Evolutionary conservation across 805 yeast species (phyloP).

Genomic region (Yamadazyma endophytica): DNA sequence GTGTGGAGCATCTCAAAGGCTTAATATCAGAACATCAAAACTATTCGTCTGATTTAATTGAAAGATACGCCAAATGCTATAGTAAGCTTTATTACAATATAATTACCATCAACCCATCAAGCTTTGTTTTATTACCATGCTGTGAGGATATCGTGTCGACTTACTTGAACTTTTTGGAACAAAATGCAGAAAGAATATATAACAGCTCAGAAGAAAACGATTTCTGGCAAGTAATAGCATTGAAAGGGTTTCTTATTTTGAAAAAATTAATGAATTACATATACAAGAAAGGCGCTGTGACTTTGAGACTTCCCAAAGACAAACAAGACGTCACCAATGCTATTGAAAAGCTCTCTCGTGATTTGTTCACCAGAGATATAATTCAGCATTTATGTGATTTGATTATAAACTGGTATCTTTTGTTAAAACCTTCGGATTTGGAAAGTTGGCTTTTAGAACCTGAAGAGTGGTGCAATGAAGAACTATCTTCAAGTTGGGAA

Average conservation of each 20-base stretch:
- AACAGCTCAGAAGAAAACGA: slow-evolving; percentile 52
- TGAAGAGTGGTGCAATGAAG: slow-evolving; percentile 90
- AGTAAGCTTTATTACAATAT: slow-evolving; percentile 68
- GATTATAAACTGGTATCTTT: slow-evolving; percentile 69
- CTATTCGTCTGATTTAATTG: slow-evolving; percentile 47
- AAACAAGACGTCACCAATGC: slow-evolving; percentile 61
- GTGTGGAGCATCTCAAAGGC: slow-evolving; percentile 56
- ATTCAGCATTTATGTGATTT: slow-evolving; percentile 59
- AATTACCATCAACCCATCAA: slow-evolving; percentile 57
- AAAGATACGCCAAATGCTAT: slow-evolving; percentile 68
- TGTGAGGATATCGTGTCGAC: slow-evolving; percentile 59
- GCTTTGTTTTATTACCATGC: slow-evolving; percentile 65
- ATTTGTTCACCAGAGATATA: slow-evolving; percentile 56
- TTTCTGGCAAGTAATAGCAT: slow-evolving; percentile 72
- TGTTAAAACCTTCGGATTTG: slow-evolving; percentile 68
- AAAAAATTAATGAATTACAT: slow-evolving; percentile 61
- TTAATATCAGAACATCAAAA: slow-evolving; percentile 53
- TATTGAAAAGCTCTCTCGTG: slow-evolving; percentile 44
- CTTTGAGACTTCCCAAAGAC: slow-evolving; percentile 60
- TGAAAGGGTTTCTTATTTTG: slow-evolving; percentile 61
- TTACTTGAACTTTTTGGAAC: slow-evolving; percentile 55
- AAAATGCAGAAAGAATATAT: slow-evolving; percentile 63
- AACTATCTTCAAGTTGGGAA: slow-evolving; percentile 73
- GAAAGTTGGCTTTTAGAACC: slow-evolving; percentile 84
- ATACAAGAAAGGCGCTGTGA: slow-evolving; percentile 63